These are phyloP conservation scores for Phellopilus nigrolimitatus DNA, from an alignment of 1,284 basidiomycete genomes.

Conservation along the genomic window DNA sequence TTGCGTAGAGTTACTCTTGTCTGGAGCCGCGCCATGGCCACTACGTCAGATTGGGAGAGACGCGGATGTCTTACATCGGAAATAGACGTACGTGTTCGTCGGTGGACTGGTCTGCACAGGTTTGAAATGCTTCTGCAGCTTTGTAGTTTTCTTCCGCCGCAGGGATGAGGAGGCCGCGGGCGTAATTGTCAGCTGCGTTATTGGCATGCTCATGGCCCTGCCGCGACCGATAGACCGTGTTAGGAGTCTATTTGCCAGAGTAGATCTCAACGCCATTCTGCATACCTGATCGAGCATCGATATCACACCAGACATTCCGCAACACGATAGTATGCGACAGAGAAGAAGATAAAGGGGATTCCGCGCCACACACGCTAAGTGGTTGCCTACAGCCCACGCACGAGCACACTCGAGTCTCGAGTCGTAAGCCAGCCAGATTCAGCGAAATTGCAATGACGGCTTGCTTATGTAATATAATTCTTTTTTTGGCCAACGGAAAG, in stretches of 20 bases:
- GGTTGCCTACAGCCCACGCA: too few species aligned
- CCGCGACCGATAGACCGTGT: neutral
- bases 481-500: too few species aligned
- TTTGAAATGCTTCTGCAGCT: slow-evolving; percentile 67
- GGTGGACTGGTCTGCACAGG: slow-evolving; percentile 62
- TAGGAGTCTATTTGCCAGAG: neutral
- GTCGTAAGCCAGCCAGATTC: too few species aligned
- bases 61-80: slow-evolving; percentile 18
- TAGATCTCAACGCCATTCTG: neutral
- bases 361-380: too few species aligned
- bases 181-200: slow-evolving; percentile 65
- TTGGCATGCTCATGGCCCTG: slow-evolving; percentile 80
- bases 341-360: neutral
- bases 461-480: too few species aligned
- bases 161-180: slow-evolving; percentile 59
- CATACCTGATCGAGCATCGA: slow-evolving; percentile 18
- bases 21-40: slow-evolving; percentile 32
- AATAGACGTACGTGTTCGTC: slow-evolving; percentile 57
- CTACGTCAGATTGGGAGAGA: slow-evolving; percentile 19
- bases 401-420: neutral
- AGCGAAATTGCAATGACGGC: too few species aligned
- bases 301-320: slow-evolving; percentile 12
- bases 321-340: neutral
- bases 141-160: slow-evolving; percentile 61
- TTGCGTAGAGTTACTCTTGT: slow-evolving; percentile 70